phyloP scores from a whole-genome alignment of 2,329 filamentous ascomycete species.

The Alternaria gansuensis region DNA sequence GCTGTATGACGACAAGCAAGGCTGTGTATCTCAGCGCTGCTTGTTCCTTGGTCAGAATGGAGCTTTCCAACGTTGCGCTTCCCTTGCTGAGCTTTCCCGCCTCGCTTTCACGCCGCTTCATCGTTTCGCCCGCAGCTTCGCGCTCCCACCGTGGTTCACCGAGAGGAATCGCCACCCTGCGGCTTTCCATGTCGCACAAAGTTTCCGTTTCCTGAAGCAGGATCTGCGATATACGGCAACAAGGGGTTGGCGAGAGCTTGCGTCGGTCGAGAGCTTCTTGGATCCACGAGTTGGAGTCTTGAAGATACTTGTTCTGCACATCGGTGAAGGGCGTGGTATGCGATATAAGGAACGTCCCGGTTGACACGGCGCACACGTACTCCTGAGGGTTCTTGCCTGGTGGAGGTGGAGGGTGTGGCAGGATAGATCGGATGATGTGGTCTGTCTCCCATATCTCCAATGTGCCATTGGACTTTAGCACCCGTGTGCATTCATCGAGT shows the following conservation, averaged over 20 bases:
- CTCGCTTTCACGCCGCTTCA: constrained; percentile 67
- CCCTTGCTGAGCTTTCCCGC: constrained; percentile 50
- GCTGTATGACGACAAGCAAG: constrained; percentile 80
- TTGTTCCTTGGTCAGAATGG: constrained; percentile 72
- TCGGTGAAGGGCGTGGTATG: constrained; percentile 82
- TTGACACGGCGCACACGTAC: constrained; percentile 69
- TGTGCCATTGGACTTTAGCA: constrained; percentile 79
- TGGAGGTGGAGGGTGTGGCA: constrained; percentile 75
- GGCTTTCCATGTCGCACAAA: constrained; percentile 73
- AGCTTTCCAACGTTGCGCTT: constrained; percentile 48
- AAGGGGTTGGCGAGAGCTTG: constrained; percentile 77
- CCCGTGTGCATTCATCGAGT: constrained; percentile 78
- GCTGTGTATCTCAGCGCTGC: constrained; percentile 78
- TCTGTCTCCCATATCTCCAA: constrained; percentile 93
- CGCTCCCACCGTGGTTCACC: constrained; percentile 88
- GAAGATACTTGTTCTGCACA: constrained; percentile 81
- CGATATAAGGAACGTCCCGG: constrained; percentile 84
- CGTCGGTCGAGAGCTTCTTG: constrained; percentile 76
- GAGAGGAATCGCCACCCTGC: constrained; percentile 85
- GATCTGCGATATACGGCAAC: constrained; percentile 76
- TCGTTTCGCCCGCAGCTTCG: constrained; percentile 62
- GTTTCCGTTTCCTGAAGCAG: constrained; percentile 81
- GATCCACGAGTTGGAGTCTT: constrained; percentile 86
- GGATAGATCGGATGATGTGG: constrained; percentile 80
- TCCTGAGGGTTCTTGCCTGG: constrained; percentile 68